phyloP scores from a whole-genome alignment of 805 yeast genomes.

The Candida ovalis region DNA sequence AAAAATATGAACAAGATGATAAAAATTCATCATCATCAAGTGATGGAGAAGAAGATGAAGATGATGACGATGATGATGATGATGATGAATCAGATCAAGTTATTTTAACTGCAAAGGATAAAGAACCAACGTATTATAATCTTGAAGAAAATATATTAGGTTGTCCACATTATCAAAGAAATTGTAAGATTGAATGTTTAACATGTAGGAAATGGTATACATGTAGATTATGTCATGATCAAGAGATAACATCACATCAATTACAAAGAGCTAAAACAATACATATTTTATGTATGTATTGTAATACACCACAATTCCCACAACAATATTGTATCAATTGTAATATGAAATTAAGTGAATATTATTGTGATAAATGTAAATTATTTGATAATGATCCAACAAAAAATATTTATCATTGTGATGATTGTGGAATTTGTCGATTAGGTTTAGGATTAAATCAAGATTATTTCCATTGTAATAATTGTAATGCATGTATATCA shows the following conservation, averaged over 20 bases:
- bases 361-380: constrained; percentile 75
- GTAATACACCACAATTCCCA: constrained; percentile 73
- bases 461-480: constrained; percentile 88
- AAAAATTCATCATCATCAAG: not conserved
- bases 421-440: constrained; percentile 89
- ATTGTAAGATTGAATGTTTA: constrained; percentile 80
- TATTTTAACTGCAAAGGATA: constrained; percentile 44
- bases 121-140: constrained; percentile 44
- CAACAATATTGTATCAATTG: constrained; percentile 66
- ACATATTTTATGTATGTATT: constrained; percentile 77
- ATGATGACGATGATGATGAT: constrained; percentile 17
- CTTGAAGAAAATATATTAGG: constrained; percentile 51
- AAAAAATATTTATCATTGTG: constrained; percentile 88
- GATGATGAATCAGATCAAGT: constrained; percentile 37
- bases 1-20: constrained; percentile 20
- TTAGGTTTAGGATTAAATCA: constrained; percentile 83
- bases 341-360: constrained; percentile 61
- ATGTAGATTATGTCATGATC: constrained; percentile 85
- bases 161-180: constrained; percentile 78
- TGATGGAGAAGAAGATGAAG: constrained; percentile 11
- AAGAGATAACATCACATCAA: constrained; percentile 48
- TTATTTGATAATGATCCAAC: constrained; percentile 76
- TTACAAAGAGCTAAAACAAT: constrained; percentile 56
- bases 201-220: constrained; percentile 71
- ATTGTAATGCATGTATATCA: constrained; percentile 84